Evolutionary conservation across 1,284 basidiomycete species (phyloP), one percentile per base, ranked within the genome.

Genomic region (Boletus sp.): DNA sequence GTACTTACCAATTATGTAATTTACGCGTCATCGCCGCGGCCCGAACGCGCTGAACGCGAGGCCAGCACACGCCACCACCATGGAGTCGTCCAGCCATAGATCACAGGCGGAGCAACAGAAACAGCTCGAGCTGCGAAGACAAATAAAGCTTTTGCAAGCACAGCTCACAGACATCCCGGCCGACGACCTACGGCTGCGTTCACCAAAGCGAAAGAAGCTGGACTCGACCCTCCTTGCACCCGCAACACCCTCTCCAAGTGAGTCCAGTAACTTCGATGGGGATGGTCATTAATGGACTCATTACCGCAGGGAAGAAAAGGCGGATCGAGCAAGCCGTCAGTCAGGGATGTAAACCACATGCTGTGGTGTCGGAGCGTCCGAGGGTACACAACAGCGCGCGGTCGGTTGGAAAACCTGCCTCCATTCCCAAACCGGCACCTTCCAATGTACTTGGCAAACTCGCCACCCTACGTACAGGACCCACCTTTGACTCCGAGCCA

Each of bases 171-270:
- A 78, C 33, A 56, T 71, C 8, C 72, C 75, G 5, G 68, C 71
- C 37, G 59, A 68, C 44, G 56, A 67, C 64, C 60, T 55, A 23
- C 48, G 76, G 25, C 64, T 70, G 10, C 67, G 37, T 17, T 82
- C 84, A 10, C 82, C 84, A 17, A 84, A 85, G 71, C 77, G 84
- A 61, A 85, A 81, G 68, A 74, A 77, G 52, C 65, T 72, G 19
- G 77, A 79, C 27, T 65, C 75, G 11, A 74, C 73, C 2, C 67
- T 85, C 10, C 73, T 91, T 6, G 88, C 81, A 2, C 88, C 88
- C 28, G 75, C 83, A 1, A 90, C 89, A 4, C 90, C 89, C 21
- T 89, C 89, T 49, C 86, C 87, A 5, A 88, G 89, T 90, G 65
- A 71, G 84, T 73, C 19, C n/a, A 37, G 19, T 19, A 4, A 8